phyloP scores from a whole-genome alignment of 805 yeast species.

The Wickerhamomyces pijperi region DNA sequence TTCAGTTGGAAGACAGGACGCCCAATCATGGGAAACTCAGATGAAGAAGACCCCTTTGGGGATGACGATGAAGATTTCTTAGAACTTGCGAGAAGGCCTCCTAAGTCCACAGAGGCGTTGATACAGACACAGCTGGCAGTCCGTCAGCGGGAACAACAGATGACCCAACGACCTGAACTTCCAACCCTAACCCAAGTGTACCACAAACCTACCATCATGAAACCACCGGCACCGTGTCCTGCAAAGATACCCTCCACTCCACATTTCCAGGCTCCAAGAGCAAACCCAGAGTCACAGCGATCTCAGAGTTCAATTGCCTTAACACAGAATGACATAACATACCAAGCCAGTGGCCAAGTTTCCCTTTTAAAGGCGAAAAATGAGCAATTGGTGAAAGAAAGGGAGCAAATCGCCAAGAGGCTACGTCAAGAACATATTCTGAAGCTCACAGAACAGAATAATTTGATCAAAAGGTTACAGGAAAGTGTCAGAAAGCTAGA shows the following conservation, averaged over 20 bases:
- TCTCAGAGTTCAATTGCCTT: not conserved
- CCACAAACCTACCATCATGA: not conserved
- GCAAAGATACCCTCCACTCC: too few relatives aligned
- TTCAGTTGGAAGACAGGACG: too few relatives aligned
- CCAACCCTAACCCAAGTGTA: not conserved
- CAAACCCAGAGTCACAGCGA: not conserved
- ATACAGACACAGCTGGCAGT: not conserved
- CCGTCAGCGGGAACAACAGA: conserved; percentile 1
- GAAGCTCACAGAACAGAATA: conserved; percentile 17
- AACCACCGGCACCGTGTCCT: too few relatives aligned
- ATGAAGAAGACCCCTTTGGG: conserved; percentile 23
- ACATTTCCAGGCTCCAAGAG: not conserved
- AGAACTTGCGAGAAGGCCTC: conserved; percentile 33
- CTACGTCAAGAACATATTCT: conserved; percentile 18
- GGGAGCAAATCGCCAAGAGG: conserved; percentile 35
- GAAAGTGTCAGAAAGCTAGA: conserved; percentile 32
- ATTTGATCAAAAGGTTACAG: conserved; percentile 29
- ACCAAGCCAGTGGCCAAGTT: conserved; percentile 66
- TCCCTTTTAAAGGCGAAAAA: conserved; percentile 60
- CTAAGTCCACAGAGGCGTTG: not conserved
- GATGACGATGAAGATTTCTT: conserved; percentile 34
- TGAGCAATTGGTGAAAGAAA: conserved; percentile 28
- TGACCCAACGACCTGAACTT: not conserved
- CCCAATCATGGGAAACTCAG: not conserved
- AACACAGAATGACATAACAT: conserved; percentile 21